Evolutionary conservation across 306 rosid genomes (phyloP).

Genomic region (Oxytropis ochrocephala): DNA sequence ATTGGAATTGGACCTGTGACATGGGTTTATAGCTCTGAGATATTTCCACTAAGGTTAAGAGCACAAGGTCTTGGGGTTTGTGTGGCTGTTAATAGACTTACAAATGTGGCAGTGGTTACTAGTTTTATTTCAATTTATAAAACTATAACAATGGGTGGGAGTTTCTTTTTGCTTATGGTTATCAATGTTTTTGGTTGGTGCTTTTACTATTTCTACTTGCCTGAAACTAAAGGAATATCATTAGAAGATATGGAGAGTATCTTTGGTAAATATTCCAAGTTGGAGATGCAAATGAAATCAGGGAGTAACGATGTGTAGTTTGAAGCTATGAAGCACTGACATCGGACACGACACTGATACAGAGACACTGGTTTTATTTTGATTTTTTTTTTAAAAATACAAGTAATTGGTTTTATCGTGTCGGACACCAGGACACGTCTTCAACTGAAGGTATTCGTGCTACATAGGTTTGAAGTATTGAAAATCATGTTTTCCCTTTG

Average conservation of each 20-base stretch:
- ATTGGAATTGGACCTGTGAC: constrained; percentile 69
- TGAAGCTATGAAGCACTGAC: too few species aligned
- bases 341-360: too few species aligned
- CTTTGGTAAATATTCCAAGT: constrained; percentile 14
- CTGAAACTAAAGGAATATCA: constrained; percentile 72
- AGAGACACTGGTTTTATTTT: too few species aligned
- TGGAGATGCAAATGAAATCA: not conserved
- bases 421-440: too few species aligned
- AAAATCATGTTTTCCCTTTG: too few species aligned
- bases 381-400: too few species aligned
- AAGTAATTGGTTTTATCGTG: too few species aligned
- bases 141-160: constrained; percentile 62
- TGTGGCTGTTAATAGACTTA: constrained; percentile 52
- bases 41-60: constrained; percentile 57
- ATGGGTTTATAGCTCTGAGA: constrained; percentile 75
- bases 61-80: constrained; percentile 59
- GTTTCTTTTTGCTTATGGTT: constrained; percentile 50
- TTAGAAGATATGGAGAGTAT: constrained; percentile 67
- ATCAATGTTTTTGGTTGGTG: constrained; percentile 36
- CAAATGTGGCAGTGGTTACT: constrained; percentile 37
- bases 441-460: too few species aligned
- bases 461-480: too few species aligned
- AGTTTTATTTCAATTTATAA: constrained; percentile 50
- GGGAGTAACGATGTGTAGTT: not conserved
- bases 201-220: constrained; percentile 55